Percentiles rank a stretch among this genome's conserved stretches.
These are phyloP conservation scores for Nakazawaea laoshanensis DNA, from an alignment of 805 yeast species.

Conservation along the genomic window DNA sequence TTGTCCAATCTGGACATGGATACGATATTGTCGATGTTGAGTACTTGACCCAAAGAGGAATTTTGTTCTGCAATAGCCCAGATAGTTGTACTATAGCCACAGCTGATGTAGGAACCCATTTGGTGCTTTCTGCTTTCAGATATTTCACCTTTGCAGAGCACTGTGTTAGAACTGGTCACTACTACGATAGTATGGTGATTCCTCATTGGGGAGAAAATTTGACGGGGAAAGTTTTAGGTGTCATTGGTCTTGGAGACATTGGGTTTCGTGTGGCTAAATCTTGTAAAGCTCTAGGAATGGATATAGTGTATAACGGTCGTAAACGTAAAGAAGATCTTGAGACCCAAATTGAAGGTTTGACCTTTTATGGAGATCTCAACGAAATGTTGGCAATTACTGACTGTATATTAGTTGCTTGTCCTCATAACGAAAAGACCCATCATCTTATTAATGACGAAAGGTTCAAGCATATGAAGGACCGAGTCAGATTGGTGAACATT, in stretches of 20 bases:
- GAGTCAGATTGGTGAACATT: conserved; percentile 24
- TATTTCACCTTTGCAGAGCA: conserved; percentile 28
- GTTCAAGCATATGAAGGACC: conserved; percentile 19
- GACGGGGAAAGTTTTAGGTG: conserved; percentile 32
- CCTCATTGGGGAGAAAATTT: conserved; percentile 30
- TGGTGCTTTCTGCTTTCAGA: conserved; percentile 25
- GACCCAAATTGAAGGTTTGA: conserved; percentile 22
- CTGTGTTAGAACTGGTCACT: conserved; percentile 25
- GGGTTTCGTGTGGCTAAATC: conserved; percentile 33
- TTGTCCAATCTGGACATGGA: conserved; percentile 32
- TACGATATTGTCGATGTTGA: conserved; percentile 30
- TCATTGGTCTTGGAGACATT: conserved; percentile 40
- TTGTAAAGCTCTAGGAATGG: conserved; percentile 34
- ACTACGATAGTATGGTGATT: conserved; percentile 22
- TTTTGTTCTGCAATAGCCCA: conserved; percentile 30
- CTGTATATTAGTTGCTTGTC: conserved; percentile 29
- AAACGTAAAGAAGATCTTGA: conserved; percentile 22
- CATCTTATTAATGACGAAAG: conserved; percentile 27
- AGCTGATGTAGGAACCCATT: conserved; percentile 27
- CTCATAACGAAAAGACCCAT: conserved; percentile 26
- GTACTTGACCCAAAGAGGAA: conserved; percentile 22
- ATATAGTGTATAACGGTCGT: conserved; percentile 32
- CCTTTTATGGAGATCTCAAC: conserved; percentile 16
- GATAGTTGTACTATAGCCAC: conserved; percentile 30
- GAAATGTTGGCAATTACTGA: conserved; percentile 21